Base-by-base conservation (phyloP, 306 rosid species). In the Castanopsis chinensis region DNA sequence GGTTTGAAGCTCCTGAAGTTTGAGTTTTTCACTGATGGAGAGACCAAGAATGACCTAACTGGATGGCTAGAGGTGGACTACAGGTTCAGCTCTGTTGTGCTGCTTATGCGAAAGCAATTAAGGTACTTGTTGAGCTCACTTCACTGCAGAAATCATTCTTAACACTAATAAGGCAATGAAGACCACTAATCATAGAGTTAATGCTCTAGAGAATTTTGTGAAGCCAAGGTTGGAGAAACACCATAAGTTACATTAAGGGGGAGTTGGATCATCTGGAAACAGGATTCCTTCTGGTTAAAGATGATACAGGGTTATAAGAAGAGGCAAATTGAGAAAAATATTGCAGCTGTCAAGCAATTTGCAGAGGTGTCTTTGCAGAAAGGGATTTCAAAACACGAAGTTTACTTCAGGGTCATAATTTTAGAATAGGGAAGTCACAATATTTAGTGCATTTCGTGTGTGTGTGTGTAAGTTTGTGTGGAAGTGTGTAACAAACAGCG, bases 191-290 rank as follows among this genome's bases (percentile, higher is more conserved):
- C 90, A 97, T n/a, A 88, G 98, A 85, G 98, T 92, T 71, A 95
- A 95, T 69, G 97, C 97, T 6, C 88, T 92, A 15, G 97, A 94
- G 86, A 94, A 91, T 79, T 97, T 94, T 5, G 97, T 90, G 58
- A 94, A 94, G 87, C 97, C 99, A 0, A 82, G 92, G 74, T 57
- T 94, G 80, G 99, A 92, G 90, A 92, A 92, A 95, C 51, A 92
- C 99, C 1, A 92, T 95, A 25, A 91, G 53, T 74, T 92, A 92
- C 78, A 95, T 92, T 43, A 92, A 92, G 93, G 97, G 81, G 4
- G 97, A 95, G 84, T 73, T 95, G 87, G 99, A 95, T 78, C 98
- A 95, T 79, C 90, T 95, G 35, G 99, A 95, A 75, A 92, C 97
- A 92, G 81, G 99, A 91, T 78, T 92, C 92, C 93, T 94, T 94